These are phyloP conservation scores for Aphanomyces astaci DNA, from an alignment of 352 stramenopile genomes.

Conservation along the genomic window DNA sequence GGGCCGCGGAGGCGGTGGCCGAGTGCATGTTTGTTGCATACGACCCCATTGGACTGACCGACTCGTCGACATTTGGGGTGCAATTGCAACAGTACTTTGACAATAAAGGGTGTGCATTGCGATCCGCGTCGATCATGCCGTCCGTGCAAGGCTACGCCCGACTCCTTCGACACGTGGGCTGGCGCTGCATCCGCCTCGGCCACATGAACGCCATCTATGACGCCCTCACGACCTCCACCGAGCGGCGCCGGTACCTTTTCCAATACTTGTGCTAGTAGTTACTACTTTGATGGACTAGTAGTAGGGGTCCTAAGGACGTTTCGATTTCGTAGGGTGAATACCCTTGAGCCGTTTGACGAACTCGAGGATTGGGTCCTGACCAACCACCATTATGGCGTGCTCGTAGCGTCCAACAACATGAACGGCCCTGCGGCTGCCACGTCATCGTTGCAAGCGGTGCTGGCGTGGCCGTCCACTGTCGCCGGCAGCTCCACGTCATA, in stretches of 20 bases:
- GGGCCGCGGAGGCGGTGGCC: slow-evolving; percentile 34
- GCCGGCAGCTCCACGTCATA: slow-evolving; percentile 10
- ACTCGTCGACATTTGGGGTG: slow-evolving; percentile 33
- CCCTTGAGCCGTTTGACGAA: slow-evolving; percentile 61
- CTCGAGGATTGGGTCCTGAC: slow-evolving; percentile 53
- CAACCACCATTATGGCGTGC: slow-evolving; percentile 62
- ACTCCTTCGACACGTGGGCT: slow-evolving; percentile 32
- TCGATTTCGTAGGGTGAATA: slow-evolving; percentile 26
- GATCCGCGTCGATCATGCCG: slow-evolving; percentile 33
- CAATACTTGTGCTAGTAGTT: too few relatives aligned
- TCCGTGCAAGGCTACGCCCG: slow-evolving; percentile 35
- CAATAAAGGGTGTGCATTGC: slow-evolving; percentile 58
- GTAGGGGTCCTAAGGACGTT: too few relatives aligned
- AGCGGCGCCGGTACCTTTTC: slow-evolving; percentile 32
- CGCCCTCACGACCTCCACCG: slow-evolving; percentile 29
- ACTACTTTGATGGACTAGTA: too few relatives aligned
- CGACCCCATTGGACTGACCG: slow-evolving; percentile 44
- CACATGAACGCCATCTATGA: slow-evolving; percentile 62
- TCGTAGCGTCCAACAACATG: slow-evolving; percentile 31
- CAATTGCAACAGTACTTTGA: slow-evolving; percentile 56
- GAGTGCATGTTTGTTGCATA: slow-evolving; percentile 46
- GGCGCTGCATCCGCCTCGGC: slow-evolving; percentile 38
- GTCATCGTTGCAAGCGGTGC: slow-evolving; percentile 23
- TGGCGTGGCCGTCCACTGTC: slow-evolving; percentile 10
- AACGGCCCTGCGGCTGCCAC: neutral